phyloP scores from a whole-genome alignment of 208 protist species.

The Porcisia deanei region DNA sequence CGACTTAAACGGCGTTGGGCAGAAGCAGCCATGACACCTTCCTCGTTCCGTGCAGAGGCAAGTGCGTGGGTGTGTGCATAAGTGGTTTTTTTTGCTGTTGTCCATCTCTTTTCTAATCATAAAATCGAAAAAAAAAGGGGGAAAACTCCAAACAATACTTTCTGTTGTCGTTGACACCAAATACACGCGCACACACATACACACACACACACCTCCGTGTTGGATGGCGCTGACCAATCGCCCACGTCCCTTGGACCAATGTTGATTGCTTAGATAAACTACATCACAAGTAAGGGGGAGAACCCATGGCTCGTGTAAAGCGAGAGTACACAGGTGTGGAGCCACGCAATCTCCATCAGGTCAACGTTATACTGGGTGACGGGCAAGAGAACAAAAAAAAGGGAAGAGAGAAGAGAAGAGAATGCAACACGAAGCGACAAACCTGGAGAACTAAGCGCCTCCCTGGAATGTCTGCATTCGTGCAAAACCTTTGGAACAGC shows the following conservation, averaged over 20 bases:
- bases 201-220: not conserved
- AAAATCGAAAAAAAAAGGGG: not conserved
- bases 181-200: slow-evolving; percentile 7
- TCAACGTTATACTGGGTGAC: not conserved
- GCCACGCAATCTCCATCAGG: not conserved
- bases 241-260: not conserved
- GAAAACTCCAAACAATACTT: not conserved
- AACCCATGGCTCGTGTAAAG: not conserved
- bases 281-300: not conserved
- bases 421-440: not conserved
- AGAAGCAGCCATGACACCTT: not conserved
- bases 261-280: not conserved
- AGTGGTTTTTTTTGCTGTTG: too few relatives aligned
- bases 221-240: not conserved
- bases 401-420: not conserved
- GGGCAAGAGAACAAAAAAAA: slow-evolving; percentile 15
- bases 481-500: not conserved
- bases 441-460: not conserved
- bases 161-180: not conserved
- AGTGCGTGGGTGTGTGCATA: not conserved
- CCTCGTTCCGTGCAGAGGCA: too few relatives aligned
- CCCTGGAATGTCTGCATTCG: not conserved
- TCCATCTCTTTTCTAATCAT: not conserved
- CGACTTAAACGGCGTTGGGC: too few relatives aligned
- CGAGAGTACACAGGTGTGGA: not conserved